Evolutionary conservation across 1,139 yeast genomes (phyloP).

Genomic region (Lipomyces yarrowii): DNA sequence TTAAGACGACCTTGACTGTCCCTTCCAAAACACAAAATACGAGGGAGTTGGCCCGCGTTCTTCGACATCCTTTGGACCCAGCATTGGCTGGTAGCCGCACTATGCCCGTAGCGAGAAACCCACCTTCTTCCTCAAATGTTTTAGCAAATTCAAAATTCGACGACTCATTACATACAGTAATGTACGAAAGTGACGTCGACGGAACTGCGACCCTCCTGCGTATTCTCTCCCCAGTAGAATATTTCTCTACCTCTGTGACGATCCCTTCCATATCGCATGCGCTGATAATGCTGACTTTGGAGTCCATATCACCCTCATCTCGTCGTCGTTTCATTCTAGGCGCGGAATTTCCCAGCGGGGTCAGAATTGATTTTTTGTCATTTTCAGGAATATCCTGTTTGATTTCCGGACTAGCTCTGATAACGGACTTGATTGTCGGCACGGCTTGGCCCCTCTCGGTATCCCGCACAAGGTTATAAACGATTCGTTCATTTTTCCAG

Average conservation of each 20-base stretch:
- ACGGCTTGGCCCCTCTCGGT: not conserved
- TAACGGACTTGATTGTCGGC: slow-evolving; percentile 8
- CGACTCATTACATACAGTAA: slow-evolving; percentile 53
- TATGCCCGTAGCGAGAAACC: slow-evolving; percentile 72
- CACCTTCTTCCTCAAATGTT: slow-evolving; percentile 64
- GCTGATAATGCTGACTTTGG: not conserved
- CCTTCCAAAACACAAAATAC: slow-evolving; percentile 78
- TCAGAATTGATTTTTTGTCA: not conserved
- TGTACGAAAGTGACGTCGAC: slow-evolving; percentile 43
- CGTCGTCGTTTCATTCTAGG: not conserved
- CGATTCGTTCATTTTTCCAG: slow-evolving; percentile 13
- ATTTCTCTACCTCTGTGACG: slow-evolving; percentile 57
- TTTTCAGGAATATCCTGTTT: not conserved
- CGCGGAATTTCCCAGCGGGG: not conserved
- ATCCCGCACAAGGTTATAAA: slow-evolving; percentile 6
- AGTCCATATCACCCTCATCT: not conserved
- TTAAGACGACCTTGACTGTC: slow-evolving; percentile 62
- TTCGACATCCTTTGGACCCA: slow-evolving; percentile 61
- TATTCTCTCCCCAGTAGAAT: slow-evolving; percentile 2
- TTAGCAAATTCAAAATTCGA: slow-evolving; percentile 58
- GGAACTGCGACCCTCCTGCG: slow-evolving; percentile 9
- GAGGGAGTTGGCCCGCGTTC: slow-evolving; percentile 70
- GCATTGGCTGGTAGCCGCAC: slow-evolving; percentile 58
- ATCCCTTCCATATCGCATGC: slow-evolving; percentile 35
- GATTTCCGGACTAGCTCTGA: not conserved